These are phyloP conservation scores for Vanilla planifolia DNA, from an alignment of 106 monocot genomes.

Conservation along the genomic window DNA sequence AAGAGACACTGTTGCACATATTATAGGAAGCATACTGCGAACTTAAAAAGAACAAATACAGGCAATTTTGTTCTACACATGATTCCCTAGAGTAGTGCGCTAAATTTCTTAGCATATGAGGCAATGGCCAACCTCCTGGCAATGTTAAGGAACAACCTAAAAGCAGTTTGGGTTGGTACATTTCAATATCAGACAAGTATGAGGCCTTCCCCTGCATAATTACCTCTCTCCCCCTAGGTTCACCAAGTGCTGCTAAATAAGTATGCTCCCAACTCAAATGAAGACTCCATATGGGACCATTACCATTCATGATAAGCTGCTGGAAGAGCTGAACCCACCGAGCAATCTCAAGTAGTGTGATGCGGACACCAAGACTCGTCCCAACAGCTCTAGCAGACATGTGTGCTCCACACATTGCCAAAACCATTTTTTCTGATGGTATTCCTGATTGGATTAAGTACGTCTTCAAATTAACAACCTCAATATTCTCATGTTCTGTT, in stretches of 20 bases:
- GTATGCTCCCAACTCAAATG: conserved; percentile 90
- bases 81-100: conserved; percentile 66
- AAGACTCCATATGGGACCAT: conserved; percentile 77
- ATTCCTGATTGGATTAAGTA: conserved; percentile 64
- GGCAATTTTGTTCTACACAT: conserved; percentile 50
- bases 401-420: conserved; percentile 72
- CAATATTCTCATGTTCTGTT: conserved; percentile 8
- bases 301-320: conserved; percentile 74
- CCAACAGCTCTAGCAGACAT: conserved; percentile 50
- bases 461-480: conserved; percentile 31
- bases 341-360: conserved; percentile 74
- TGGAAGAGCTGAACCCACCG: conserved; percentile 91
- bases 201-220: conserved; percentile 43
- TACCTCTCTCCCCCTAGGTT: conserved; percentile 34
- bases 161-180: conserved; percentile 13
- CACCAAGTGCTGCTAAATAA: conserved; percentile 83
- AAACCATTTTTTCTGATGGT: conserved; percentile 38
- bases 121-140: conserved; percentile 71
- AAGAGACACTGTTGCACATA: not conserved
- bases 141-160: conserved; percentile 39
- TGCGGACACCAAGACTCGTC: conserved; percentile 42
- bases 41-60: conserved; percentile 59
- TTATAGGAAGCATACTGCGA: conserved; percentile 59
- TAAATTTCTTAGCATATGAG: conserved; percentile 36
- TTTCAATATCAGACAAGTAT: conserved; percentile 26